These are phyloP conservation scores for Pleurotus cornucopiae DNA, from an alignment of 768 basidiomycete species.

Conservation along the genomic window DNA sequence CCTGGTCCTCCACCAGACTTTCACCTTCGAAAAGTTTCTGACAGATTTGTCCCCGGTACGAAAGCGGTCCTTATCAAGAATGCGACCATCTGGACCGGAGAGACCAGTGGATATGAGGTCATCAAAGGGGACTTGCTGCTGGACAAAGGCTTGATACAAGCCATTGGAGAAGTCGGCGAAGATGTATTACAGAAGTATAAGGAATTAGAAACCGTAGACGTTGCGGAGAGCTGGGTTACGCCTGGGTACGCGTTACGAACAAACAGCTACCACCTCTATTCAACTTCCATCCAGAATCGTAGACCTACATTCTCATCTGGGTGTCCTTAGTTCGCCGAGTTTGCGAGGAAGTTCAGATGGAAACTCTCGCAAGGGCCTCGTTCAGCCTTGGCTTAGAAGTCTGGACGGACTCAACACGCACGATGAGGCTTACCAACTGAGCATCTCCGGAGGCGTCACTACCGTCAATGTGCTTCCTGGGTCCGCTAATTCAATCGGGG, in stretches of 20 bases:
- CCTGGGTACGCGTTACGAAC: slow-evolving; percentile 53
- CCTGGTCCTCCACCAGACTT: slow-evolving; percentile 38
- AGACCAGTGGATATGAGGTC: slow-evolving; percentile 46
- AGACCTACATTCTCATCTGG: slow-evolving; percentile 68
- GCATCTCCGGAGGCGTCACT: slow-evolving; percentile 79
- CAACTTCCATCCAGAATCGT: slow-evolving; percentile 26
- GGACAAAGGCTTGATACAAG: slow-evolving; percentile 59
- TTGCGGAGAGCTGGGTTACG: slow-evolving; percentile 63
- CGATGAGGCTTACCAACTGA: slow-evolving; percentile 64
- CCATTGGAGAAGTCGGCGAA: slow-evolving; percentile 48
- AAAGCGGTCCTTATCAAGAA: slow-evolving; percentile 67
- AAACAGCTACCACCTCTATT: slow-evolving; percentile 15
- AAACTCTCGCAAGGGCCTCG: slow-evolving; percentile 46
- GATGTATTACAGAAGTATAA: slow-evolving; percentile 27
- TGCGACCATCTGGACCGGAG: slow-evolving; percentile 64
- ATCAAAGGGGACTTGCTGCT: slow-evolving; percentile 65
- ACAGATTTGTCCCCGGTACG: slow-evolving; percentile 65
- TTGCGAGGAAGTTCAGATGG: slow-evolving; percentile 51
- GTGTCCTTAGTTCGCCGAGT: slow-evolving; percentile 44
- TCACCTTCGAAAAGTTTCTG: slow-evolving; percentile 44
- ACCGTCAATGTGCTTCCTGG: slow-evolving; percentile 76
- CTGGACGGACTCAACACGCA: slow-evolving; percentile 81
- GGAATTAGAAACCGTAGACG: slow-evolving; percentile 56
- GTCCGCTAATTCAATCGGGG: slow-evolving; percentile 53
- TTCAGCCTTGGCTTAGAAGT: slow-evolving; percentile 62